Evolutionary conservation across 495 filamentous ascomycete genomes (phyloP).

Genomic region (Aspergillus ellipticus): DNA sequence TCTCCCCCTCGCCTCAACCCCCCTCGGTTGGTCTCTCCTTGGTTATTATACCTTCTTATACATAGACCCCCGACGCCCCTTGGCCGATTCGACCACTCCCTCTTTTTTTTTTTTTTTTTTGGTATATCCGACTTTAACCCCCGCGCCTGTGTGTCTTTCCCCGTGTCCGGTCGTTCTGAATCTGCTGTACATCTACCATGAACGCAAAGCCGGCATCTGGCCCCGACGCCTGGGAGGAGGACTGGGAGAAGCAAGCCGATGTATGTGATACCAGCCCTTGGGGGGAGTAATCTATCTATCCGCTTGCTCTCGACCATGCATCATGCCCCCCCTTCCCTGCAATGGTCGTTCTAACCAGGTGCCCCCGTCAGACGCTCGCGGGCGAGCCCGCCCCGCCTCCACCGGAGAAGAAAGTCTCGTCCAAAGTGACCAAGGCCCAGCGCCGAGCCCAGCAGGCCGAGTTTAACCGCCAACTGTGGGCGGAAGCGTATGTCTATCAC

Average conservation of each 20-base stretch:
- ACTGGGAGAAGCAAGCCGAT: slow-evolving; percentile 81
- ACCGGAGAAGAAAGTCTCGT: slow-evolving; percentile 44
- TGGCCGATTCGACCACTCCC: neutral
- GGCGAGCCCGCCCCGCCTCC: slow-evolving; percentile 31
- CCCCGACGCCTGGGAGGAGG: slow-evolving; percentile 87
- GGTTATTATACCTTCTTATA: neutral
- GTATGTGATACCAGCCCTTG: slow-evolving; percentile 34
- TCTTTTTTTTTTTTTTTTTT: too few species aligned
- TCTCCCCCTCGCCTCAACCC: slow-evolving; percentile 7
- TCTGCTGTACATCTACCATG: slow-evolving; percentile 34
- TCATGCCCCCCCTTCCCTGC: neutral
- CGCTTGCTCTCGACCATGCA: neutral
- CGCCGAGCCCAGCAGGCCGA: slow-evolving; percentile 76
- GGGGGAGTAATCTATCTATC: neutral
- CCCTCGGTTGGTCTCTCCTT: neutral
- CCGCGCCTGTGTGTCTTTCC: neutral
- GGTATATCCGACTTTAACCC: neutral
- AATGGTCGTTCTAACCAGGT: slow-evolving; percentile 11
- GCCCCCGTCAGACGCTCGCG: slow-evolving; percentile 33
- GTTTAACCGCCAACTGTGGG: slow-evolving; percentile 80
- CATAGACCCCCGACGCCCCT: neutral
- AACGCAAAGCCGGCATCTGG: slow-evolving; percentile 44
- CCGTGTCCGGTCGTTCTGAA: neutral
- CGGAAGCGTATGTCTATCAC: slow-evolving; percentile 65
- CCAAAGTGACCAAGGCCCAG: slow-evolving; percentile 67